Conservation (phyloP, 192 early-diverging fungal species). For the Geranomyces michiganensis region DNA sequence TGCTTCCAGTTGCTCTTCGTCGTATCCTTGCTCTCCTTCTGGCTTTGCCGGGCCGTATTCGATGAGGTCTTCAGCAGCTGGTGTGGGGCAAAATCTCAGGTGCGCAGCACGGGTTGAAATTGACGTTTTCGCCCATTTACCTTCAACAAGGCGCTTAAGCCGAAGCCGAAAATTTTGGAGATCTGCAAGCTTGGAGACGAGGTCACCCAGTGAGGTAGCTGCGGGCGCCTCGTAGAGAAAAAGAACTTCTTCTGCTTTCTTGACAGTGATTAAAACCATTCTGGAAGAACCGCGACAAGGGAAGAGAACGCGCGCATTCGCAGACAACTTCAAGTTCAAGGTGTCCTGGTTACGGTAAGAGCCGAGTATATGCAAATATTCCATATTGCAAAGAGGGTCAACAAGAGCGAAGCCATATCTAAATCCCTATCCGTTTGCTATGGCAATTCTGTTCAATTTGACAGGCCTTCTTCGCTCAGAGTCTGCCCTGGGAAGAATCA, state of each 20-base stretch:
- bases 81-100: background rate
- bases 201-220: conserved; percentile 25
- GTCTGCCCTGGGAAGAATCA: too few species aligned
- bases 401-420: too few species aligned
- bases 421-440: too few species aligned
- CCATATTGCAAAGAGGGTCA: too few species aligned
- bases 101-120: background rate
- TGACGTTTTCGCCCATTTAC: conserved; percentile 25
- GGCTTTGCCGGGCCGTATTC: conserved; percentile 56
- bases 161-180: conserved; percentile 45
- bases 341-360: too few species aligned
- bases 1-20: conserved; percentile 59
- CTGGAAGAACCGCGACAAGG: too few species aligned
- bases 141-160: conserved; percentile 44
- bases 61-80: conserved; percentile 55
- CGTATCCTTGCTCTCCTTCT: conserved; percentile 57
- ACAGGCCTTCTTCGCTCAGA: too few species aligned
- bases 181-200: conserved; percentile 38
- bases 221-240: conserved; percentile 49
- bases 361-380: too few species aligned
- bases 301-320: too few species aligned
- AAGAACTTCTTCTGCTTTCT: conserved; percentile 47
- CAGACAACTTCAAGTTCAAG: too few species aligned
- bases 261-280: conserved; percentile 53
- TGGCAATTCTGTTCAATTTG: too few species aligned